These are phyloP conservation scores for Metroxylon sagu DNA, from an alignment of 176 grass and related monocot species.

Conservation along the genomic window DNA sequence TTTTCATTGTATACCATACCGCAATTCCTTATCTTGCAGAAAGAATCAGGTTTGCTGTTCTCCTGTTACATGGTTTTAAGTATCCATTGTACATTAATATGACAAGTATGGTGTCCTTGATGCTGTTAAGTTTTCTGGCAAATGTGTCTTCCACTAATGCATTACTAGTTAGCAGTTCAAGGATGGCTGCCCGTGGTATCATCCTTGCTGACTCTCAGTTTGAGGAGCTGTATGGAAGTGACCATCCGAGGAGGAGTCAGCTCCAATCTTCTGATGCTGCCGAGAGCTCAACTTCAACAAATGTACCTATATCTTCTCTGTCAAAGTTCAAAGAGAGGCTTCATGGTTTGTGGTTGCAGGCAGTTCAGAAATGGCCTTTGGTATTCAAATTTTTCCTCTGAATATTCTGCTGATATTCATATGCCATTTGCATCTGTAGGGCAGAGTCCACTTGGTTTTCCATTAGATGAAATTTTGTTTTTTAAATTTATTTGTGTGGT, in stretches of 20 bases:
- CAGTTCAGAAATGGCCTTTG: conserved; percentile 76
- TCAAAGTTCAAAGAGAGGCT: conserved; percentile 47
- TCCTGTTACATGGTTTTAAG: background rate
- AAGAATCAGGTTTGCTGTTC: conserved; percentile 62
- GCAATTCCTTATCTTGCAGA: conserved; percentile 79
- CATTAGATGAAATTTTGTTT: too few species aligned
- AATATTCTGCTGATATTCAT: conserved; percentile 7
- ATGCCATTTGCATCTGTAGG: conserved; percentile 13
- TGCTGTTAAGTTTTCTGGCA: conserved; percentile 15
- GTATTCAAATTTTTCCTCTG: conserved; percentile 29
- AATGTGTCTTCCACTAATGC: conserved; percentile 5
- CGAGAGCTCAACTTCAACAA: conserved; percentile 29
- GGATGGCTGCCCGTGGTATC: conserved; percentile 78
- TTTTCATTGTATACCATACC: conserved; percentile 95
- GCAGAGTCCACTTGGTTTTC: too few species aligned
- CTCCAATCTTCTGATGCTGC: conserved; percentile 18
- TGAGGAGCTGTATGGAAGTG: conserved; percentile 39
- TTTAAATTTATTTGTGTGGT: too few species aligned
- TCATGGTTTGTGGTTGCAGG: conserved; percentile 49
- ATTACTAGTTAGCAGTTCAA: conserved; percentile 55
- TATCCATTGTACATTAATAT: too few species aligned
- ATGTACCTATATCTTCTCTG: conserved; percentile 30
- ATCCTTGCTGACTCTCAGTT: conserved; percentile 51
- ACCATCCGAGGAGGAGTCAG: conserved; percentile 26
- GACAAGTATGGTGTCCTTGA: background rate